These are phyloP conservation scores for Auricularia heimuer DNA, from an alignment of 768 basidiomycete species.

Conservation along the genomic window DNA sequence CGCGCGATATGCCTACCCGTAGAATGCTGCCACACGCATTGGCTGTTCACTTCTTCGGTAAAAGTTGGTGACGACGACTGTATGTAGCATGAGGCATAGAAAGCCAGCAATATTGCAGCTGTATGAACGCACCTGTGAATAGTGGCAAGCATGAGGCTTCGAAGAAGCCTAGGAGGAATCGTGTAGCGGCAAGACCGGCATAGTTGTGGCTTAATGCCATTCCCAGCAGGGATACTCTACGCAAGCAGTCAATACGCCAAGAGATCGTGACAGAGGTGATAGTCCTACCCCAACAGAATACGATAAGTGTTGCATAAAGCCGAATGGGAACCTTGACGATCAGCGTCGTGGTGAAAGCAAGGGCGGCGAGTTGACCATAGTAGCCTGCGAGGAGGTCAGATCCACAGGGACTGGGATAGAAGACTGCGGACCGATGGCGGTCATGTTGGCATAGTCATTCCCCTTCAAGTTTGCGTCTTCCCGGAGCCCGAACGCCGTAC, in stretches of 20 bases:
- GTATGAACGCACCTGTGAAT: neutral
- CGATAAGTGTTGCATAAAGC: slow-evolving; percentile 14
- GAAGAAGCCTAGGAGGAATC: slow-evolving; percentile 37
- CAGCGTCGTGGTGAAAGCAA: slow-evolving; percentile 18
- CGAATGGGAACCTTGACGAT: slow-evolving; percentile 19
- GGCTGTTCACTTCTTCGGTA: slow-evolving; percentile 37
- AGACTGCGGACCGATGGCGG: neutral
- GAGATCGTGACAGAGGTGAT: neutral
- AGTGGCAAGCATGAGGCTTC: slow-evolving; percentile 28
- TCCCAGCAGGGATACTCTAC: slow-evolving; percentile 11
- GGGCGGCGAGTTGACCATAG: slow-evolving; percentile 14
- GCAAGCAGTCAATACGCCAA: neutral
- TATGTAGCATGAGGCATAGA: neutral
- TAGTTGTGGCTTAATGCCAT: slow-evolving; percentile 25
- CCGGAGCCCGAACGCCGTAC: slow-evolving; percentile 17
- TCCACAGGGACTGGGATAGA: neutral
- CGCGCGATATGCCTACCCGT: neutral
- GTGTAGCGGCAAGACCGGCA: slow-evolving; percentile 28
- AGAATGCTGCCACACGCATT: neutral
- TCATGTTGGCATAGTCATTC: slow-evolving; percentile 15
- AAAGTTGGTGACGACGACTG: slow-evolving; percentile 19
- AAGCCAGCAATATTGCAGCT: neutral
- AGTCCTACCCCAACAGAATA: slow-evolving; percentile 13
- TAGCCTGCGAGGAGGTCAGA: slow-evolving; percentile 8
- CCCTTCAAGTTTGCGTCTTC: slow-evolving; percentile 12